Evolutionary conservation across 495 filamentous ascomycete species (phyloP), one percentile per base, ranked within the genome.

Genomic region (Neurospora sp.): DNA sequence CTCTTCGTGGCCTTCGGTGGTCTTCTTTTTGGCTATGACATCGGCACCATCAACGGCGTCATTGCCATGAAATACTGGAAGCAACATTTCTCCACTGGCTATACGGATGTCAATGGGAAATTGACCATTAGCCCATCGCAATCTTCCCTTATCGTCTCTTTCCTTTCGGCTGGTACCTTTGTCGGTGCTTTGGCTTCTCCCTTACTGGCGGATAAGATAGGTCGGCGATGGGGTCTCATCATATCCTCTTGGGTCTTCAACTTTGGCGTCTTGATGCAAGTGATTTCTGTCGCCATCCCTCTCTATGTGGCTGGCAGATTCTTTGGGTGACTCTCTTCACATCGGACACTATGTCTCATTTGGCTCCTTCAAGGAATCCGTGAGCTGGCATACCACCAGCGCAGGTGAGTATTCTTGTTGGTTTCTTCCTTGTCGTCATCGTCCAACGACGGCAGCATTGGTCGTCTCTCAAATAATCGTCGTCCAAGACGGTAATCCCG

Each of bases 81-180:
- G 69, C 74, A 84, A 4, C 77, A 84, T 20, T 94, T 94, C 79
- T 88, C 89, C 31, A 93, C 89, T 8, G 89, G 87, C 31, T 89
- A 87, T 73, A 74, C 80, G 70, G 86, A 90, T 78, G 76, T 83
- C 9, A 73, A 85, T 2, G 89, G 89, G 48, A 74, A 85, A 38
- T 81, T 79, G 41, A 86, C 87, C 70, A 75, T 96, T 35, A 90
- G 89, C 1, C 82, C 87, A n/a, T 81, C 81, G 3, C 85, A 93
- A 77, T 85, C 87, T 14, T 93, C 93, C 8, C 85, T 92, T 76
- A 91, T 94, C 71, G 92, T 93, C 42, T 94, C 94, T 4, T 91
- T 97, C 61, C 86, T 97, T 59, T 97, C 94, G 1, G 92, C 91
- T 8, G 94, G 94, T 72, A 97, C 94, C 10, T 96, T 97, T 85